Evolutionary conservation across 768 basidiomycete species (phyloP).

Genomic region (Tulasnella calospora): DNA sequence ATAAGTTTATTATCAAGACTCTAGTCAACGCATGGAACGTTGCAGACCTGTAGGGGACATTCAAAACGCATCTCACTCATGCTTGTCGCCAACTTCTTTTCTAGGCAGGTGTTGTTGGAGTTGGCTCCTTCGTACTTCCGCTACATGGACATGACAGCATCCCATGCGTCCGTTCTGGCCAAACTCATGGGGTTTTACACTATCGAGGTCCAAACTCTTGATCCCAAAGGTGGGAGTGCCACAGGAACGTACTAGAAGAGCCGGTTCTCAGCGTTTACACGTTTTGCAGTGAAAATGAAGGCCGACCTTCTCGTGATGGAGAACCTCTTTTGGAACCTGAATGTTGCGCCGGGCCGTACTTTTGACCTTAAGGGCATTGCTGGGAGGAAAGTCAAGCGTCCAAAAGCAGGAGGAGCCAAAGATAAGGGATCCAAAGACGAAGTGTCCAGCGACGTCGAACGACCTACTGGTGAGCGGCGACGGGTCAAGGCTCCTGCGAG

Average conservation of each 20-base stretch:
- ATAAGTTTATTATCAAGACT: slow-evolving; percentile 78
- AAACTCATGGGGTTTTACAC: slow-evolving; percentile 82
- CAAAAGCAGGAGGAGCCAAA: not conserved
- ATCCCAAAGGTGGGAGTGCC: slow-evolving; percentile 44
- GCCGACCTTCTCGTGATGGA: slow-evolving; percentile 81
- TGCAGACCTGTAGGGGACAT: slow-evolving; percentile 63
- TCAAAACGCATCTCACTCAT: not conserved
- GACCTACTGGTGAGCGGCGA: not conserved
- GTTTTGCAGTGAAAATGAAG: slow-evolving; percentile 40
- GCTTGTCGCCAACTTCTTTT: slow-evolving; percentile 2
- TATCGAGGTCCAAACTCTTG: slow-evolving; percentile 67
- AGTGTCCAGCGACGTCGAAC: not conserved
- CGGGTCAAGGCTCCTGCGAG: not conserved
- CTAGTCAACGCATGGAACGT: slow-evolving; percentile 84
- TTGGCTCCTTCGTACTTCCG: slow-evolving; percentile 73
- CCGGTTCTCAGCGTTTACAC: not conserved
- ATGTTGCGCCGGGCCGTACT: slow-evolving; percentile 50
- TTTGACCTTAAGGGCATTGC: slow-evolving; percentile 85
- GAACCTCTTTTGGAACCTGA: slow-evolving; percentile 70
- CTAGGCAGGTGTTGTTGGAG: slow-evolving; percentile 71
- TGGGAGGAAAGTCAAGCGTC: slow-evolving; percentile 61
- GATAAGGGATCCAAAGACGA: slow-evolving; percentile 7
- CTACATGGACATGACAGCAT: slow-evolving; percentile 67
- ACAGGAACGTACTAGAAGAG: slow-evolving; percentile 40
- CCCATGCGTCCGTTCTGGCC: slow-evolving; percentile 61